These are phyloP conservation scores for Arachis hypogaea DNA, from an alignment of 306 rosid species.

Conservation along the genomic window DNA sequence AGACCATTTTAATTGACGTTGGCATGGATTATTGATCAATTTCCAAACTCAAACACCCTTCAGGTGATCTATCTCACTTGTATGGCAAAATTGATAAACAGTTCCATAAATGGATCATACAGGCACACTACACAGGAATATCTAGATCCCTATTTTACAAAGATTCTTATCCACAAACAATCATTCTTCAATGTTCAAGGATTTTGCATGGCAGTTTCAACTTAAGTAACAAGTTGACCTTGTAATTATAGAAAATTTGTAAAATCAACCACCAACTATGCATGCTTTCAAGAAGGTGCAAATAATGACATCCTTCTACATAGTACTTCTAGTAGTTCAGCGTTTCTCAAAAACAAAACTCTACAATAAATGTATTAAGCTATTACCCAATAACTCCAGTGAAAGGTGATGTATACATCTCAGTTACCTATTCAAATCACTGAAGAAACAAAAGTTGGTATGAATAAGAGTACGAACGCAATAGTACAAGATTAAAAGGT, in stretches of 20 bases:
- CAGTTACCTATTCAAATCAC: slow-evolving; percentile 13
- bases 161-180: background rate
- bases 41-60: slow-evolving; percentile 70
- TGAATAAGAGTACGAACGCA: slow-evolving; percentile 15
- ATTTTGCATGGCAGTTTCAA: slow-evolving; percentile 18
- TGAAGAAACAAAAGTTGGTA: slow-evolving; percentile 4
- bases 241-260: background rate
- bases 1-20: slow-evolving; percentile 81
- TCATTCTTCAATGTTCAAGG: slow-evolving; percentile 1
- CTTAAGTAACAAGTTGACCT: slow-evolving; percentile 24
- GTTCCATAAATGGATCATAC: slow-evolving; percentile 54
- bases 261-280: slow-evolving; percentile 14
- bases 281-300: slow-evolving; percentile 34
- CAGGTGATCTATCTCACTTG: slow-evolving; percentile 61
- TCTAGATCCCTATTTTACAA: slow-evolving; percentile 19
- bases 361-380: background rate
- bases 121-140: slow-evolving; percentile 36
- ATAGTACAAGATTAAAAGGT: slow-evolving; percentile 14
- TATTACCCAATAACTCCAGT: slow-evolving; percentile 10
- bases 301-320: slow-evolving; percentile 22
- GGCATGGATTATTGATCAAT: slow-evolving; percentile 84
- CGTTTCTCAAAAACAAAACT: background rate
- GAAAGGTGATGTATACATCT: slow-evolving; percentile 23
- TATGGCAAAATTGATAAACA: slow-evolving; percentile 58
- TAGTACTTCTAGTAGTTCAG: background rate